Evolutionary conservation across 352 stramenopile species (phyloP), one percentile per base, ranked within the genome.

Genomic region (Phytophthora pisi): DNA sequence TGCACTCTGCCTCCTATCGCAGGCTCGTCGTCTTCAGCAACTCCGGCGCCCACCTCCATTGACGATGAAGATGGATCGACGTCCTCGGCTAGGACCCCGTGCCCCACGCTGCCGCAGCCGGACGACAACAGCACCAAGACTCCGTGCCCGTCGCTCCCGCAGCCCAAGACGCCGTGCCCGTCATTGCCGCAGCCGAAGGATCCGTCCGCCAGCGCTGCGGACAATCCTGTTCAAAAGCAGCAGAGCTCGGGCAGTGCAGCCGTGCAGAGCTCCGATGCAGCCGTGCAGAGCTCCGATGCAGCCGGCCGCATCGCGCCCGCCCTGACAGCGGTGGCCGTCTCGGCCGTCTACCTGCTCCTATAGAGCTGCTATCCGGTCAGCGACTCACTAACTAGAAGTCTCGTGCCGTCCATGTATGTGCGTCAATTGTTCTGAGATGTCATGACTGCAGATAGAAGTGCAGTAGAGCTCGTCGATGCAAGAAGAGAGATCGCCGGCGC

Each of bases 291-390:
- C 24, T 82, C 80, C 45, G 78, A 72, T 67, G 68, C 50, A 23
- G 64, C 59, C 61, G 72, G 42, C 54, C 74, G 40, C 34, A 51
- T 65, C 15, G 67, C 30, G 16, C 60, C 67, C 36, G 74, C 72
- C 0, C 13, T 88, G 30, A 61, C 70, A 9, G 68, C 68, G 0
- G 62, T 86, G 28, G 68, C 68, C 30, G 34, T 81, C 5, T 86
- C 78, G 2, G 72, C 66, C 6, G 58, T 75, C 26, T 86, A 78
- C 23, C 51, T 90, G 57, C 66, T 89, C 26, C 60, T 88, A 18
- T 90, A 83, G 62, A 68, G 20, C 51, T 58, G 23, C 54, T 54
- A 28, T 60, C 28, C 20, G 23, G 15, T 24, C 34, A 40, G 9
- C 34, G 34, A 40, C 15, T 23, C 26, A 23, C 49, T 51, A 57